These are phyloP conservation scores for Lasiosphaeris hirsuta DNA, from an alignment of 495 filamentous ascomycete genomes.

Conservation along the genomic window DNA sequence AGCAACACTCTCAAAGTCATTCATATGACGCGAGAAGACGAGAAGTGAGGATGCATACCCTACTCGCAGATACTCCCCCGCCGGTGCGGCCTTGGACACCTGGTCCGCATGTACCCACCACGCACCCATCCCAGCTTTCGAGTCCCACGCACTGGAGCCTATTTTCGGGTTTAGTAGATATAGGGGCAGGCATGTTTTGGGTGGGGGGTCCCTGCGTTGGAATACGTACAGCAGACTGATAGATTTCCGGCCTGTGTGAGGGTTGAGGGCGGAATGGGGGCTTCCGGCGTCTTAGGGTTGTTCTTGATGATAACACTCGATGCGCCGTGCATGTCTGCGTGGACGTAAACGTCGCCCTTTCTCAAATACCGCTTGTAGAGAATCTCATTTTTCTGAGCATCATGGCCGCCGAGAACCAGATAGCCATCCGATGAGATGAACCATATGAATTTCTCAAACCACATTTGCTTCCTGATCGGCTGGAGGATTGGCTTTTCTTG, in stretches of 20 bases:
- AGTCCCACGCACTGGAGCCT: constrained; percentile 82
- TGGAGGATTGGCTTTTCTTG: constrained; percentile 88
- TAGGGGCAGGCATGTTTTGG: neutral
- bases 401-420: constrained; percentile 79
- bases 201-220: too few relatives aligned
- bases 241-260: constrained; percentile 85
- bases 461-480: constrained; percentile 74
- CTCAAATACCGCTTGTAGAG: constrained; percentile 80
- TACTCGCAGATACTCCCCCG: constrained; percentile 72
- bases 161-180: neutral
- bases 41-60: constrained; percentile 38
- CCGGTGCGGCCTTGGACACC: constrained; percentile 74
- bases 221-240: constrained; percentile 60
- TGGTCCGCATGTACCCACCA: constrained; percentile 91
- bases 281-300: constrained; percentile 64
- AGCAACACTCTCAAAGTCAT: neutral
- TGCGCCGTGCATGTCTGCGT: constrained; percentile 86
- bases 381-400: constrained; percentile 87
- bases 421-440: constrained; percentile 97
- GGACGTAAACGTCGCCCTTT: constrained; percentile 87
- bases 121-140: constrained; percentile 88
- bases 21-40: neutral
- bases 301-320: constrained; percentile 84
- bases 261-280: constrained; percentile 87
- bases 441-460: constrained; percentile 96